phyloP scores from a whole-genome alignment of 495 filamentous ascomycete genomes.

The Durotheca rogersii region DNA sequence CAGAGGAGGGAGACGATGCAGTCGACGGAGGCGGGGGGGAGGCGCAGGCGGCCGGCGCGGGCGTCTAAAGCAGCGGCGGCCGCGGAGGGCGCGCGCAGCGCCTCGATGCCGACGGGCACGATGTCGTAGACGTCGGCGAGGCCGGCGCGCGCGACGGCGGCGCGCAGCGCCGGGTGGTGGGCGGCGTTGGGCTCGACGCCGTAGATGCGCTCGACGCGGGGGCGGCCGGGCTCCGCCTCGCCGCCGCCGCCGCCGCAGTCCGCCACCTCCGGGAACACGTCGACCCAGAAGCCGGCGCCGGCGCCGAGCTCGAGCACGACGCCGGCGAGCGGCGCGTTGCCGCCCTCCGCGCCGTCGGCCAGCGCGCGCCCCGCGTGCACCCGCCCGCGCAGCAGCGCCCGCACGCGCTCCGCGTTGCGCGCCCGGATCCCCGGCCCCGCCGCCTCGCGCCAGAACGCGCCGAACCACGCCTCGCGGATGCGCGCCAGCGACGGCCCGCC shows the following conservation, averaged over 20 bases:
- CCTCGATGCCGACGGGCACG: slow-evolving; percentile 61
- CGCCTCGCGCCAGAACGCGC: slow-evolving; percentile 45
- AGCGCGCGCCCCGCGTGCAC: slow-evolving; percentile 29
- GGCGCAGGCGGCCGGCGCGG: too few relatives aligned
- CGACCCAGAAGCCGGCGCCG: slow-evolving; percentile 50
- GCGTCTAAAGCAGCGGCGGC: too few relatives aligned
- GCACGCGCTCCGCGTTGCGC: slow-evolving; percentile 32
- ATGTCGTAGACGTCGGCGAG: slow-evolving; percentile 64
- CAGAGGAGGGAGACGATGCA: slow-evolving; percentile 69
- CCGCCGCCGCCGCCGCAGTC: too few relatives aligned
- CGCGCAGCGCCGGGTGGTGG: slow-evolving; percentile 54
- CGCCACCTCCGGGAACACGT: slow-evolving; percentile 33
- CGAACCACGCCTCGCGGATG: slow-evolving; percentile 52
- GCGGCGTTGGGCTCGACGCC: slow-evolving; percentile 66
- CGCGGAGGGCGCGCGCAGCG: too few relatives aligned
- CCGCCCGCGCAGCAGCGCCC: slow-evolving; percentile 46
- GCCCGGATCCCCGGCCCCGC: slow-evolving; percentile 42
- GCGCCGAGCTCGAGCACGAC: slow-evolving; percentile 51
- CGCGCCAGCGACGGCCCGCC: slow-evolving; percentile 35
- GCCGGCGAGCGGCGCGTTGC: slow-evolving; percentile 29
- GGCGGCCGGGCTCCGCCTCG: too few relatives aligned
- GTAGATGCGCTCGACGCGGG: too few relatives aligned
- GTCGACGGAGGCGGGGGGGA: slow-evolving; percentile 64
- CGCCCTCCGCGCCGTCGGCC: not conserved
- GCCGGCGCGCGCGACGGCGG: slow-evolving; percentile 48